These are phyloP conservation scores for Cryphonectria naterciae DNA, from an alignment of 2,329 filamentous ascomycete genomes.

Conservation along the genomic window DNA sequence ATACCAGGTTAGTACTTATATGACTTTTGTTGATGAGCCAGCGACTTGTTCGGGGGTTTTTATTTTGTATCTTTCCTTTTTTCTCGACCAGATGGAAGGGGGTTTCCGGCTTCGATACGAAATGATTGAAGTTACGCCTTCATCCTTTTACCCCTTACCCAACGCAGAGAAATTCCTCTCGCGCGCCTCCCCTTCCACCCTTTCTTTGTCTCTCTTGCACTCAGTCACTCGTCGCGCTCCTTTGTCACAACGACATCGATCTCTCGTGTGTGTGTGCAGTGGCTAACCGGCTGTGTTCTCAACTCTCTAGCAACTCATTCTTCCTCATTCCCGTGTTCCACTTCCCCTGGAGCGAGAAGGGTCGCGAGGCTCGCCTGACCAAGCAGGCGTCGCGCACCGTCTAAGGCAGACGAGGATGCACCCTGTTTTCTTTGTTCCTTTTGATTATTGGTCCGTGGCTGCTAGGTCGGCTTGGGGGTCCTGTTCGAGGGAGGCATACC, in stretches of 20 bases:
- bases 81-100: no score
- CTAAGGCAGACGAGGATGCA: constrained; percentile 27
- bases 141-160: neutral
- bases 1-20: constrained; percentile 58
- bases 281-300: constrained; percentile 14
- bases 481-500: neutral
- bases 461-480: neutral
- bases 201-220: neutral
- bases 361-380: constrained; percentile 57
- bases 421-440: neutral
- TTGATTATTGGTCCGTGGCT: neutral
- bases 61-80: no score
- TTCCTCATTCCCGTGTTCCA: constrained; percentile 90
- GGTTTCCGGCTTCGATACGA: neutral
- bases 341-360: constrained; percentile 91
- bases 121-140: neutral
- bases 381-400: constrained; percentile 52
- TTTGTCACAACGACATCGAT: neutral
- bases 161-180: neutral
- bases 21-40: neutral
- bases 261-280: neutral
- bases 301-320: constrained; percentile 72
- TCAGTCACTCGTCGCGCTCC: neutral
- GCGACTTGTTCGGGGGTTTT: neutral
- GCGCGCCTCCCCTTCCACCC: neutral